phyloP scores from a whole-genome alignment of 768 basidiomycete genomes.

The Xanthoconium purpureum region DNA sequence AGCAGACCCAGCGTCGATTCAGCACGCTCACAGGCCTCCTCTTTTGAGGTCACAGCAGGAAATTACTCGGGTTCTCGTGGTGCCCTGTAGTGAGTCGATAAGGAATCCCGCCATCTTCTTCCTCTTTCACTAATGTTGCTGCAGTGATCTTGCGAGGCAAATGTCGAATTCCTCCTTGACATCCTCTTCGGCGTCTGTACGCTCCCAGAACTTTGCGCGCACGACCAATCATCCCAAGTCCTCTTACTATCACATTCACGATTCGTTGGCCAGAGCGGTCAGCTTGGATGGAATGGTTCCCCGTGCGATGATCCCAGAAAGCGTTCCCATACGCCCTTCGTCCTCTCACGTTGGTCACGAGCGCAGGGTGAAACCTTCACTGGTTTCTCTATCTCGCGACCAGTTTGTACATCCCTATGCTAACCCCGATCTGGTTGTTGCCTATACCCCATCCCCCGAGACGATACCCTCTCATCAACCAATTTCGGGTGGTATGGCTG shows the following conservation, averaged over 20 bases:
- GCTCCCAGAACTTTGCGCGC: constrained; percentile 44
- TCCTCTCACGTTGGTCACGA: constrained; percentile 10
- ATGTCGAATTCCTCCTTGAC: constrained; percentile 54
- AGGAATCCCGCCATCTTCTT: not conserved
- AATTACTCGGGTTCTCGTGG: constrained; percentile 49
- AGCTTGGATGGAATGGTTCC: constrained; percentile 8
- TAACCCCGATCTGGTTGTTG: constrained; percentile 63
- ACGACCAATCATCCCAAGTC: constrained; percentile 6
- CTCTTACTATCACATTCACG: constrained; percentile 6
- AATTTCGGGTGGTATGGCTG: constrained; percentile 34
- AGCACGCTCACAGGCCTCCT: constrained; percentile 49
- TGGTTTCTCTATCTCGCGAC: constrained; percentile 24
- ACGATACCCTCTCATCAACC: constrained; percentile 29
- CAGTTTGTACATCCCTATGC: constrained; percentile 71
- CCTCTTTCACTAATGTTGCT: constrained; percentile 1
- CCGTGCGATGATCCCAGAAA: constrained; percentile 1
- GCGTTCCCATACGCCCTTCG: constrained; percentile 2
- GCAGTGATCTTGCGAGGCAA: constrained; percentile 59
- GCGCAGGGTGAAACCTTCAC: constrained; percentile 15
- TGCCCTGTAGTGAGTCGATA: constrained; percentile 54
- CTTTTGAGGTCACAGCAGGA: constrained; percentile 57
- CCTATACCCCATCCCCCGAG: constrained; percentile 33
- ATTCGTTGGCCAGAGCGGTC: constrained; percentile 6
- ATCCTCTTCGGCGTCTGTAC: constrained; percentile 17
- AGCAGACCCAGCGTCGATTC: constrained; percentile 68